Conservation (phyloP, 2,329 filamentous ascomycete genomes). For the Arthroderma sp. region DNA sequence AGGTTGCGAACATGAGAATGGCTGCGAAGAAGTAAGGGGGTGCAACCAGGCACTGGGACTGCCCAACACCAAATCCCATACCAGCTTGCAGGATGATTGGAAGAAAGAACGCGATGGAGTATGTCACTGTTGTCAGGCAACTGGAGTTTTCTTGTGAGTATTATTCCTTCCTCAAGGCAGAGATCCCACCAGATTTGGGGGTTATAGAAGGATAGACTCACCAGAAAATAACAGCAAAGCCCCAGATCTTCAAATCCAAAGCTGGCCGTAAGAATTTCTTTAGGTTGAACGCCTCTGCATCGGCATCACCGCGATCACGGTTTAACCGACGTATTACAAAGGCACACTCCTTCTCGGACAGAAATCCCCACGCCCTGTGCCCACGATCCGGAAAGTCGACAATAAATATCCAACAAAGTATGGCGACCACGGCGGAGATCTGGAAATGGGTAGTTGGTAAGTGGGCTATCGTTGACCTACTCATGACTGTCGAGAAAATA, state of each 20-base stretch:
- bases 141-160: slow-evolving; percentile 22
- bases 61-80: slow-evolving; percentile 52
- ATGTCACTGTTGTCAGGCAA: slow-evolving; percentile 59
- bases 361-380: slow-evolving; percentile 21
- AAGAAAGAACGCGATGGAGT: slow-evolving; percentile 66
- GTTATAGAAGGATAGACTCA: slow-evolving; percentile 3
- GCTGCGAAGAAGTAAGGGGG: slow-evolving; percentile 56
- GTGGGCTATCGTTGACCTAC: not conserved
- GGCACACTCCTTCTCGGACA: slow-evolving; percentile 28
- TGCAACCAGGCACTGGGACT: slow-evolving; percentile 57
- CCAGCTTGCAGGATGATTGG: slow-evolving; percentile 55
- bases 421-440: slow-evolving; percentile 15
- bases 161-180: not conserved
- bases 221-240: slow-evolving; percentile 41
- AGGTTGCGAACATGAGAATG: slow-evolving; percentile 46
- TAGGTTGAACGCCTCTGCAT: slow-evolving; percentile 28
- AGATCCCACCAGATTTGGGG: not conserved
- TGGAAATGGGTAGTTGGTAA: slow-evolving; percentile 4
- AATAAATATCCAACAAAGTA: slow-evolving; percentile 22
- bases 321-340: slow-evolving; percentile 34
- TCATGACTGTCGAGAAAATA: not conserved
- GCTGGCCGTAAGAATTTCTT: slow-evolving; percentile 36
- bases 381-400: slow-evolving; percentile 25
- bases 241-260: slow-evolving; percentile 42
- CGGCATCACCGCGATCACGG: not conserved